Evolutionary conservation across 1,139 yeast genomes (phyloP).

Genomic region (Candida sp.): DNA sequence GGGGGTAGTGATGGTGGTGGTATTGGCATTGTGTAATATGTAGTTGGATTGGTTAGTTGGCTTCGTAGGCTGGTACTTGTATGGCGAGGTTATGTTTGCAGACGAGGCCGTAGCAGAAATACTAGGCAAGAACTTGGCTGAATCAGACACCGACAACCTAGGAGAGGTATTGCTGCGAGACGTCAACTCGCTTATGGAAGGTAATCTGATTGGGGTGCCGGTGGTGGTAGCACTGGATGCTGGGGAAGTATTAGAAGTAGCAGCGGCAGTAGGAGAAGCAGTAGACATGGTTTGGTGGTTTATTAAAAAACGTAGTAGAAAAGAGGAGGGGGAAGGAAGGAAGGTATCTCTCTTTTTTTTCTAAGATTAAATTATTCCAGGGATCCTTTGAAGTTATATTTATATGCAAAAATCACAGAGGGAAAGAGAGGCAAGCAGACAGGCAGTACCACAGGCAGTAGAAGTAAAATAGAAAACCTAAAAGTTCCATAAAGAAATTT

Average conservation of each 20-base stretch:
- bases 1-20: background rate
- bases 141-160: slow-evolving; percentile 7
- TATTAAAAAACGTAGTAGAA: background rate
- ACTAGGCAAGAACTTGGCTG: slow-evolving; percentile 10
- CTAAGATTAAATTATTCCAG: background rate
- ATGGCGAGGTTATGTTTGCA: slow-evolving; percentile 8
- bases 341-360: background rate
- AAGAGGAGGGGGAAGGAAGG: background rate
- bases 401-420: background rate
- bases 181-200: slow-evolving; percentile 42
- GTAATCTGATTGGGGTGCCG: slow-evolving; percentile 26
- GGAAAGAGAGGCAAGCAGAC: background rate
- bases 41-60: slow-evolving; percentile 21
- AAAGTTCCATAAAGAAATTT: slow-evolving; percentile 2
- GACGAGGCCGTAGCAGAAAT: slow-evolving; percentile 1
- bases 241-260: slow-evolving; percentile 6
- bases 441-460: background rate
- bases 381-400: background rate
- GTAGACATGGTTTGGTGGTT: background rate
- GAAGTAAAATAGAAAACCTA: background rate
- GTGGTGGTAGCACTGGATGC: slow-evolving; percentile 6
- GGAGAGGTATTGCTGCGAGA: slow-evolving; percentile 11
- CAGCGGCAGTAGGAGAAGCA: slow-evolving; percentile 6
- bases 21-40: slow-evolving; percentile 10
- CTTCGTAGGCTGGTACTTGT: slow-evolving; percentile 14